These are phyloP conservation scores for Acorus calamus DNA, from an alignment of 106 monocot species.

Conservation along the genomic window DNA sequence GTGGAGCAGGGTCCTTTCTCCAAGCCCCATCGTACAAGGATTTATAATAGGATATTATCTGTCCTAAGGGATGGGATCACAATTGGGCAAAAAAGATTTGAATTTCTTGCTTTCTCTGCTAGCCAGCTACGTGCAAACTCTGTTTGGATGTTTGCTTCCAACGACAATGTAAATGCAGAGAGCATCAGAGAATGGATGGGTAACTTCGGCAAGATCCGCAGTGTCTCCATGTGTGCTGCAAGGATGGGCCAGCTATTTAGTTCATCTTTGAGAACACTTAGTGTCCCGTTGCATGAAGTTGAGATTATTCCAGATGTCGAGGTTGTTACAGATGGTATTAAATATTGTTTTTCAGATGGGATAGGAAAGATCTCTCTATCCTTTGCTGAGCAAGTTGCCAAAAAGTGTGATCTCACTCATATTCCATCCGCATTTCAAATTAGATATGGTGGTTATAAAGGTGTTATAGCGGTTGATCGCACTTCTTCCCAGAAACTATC, in stretches of 20 bases:
- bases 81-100: conserved; percentile 75
- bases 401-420: conserved; percentile 38
- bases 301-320: conserved; percentile 67
- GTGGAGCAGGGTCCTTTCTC: conserved; percentile 40
- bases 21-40: conserved; percentile 48
- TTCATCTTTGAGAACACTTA: conserved; percentile 58
- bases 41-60: conserved; percentile 59
- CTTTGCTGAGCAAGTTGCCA: conserved; percentile 64
- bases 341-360: conserved; percentile 95
- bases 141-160: conserved; percentile 98
- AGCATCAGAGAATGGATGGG: conserved; percentile 93
- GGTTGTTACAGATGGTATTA: conserved; percentile 40
- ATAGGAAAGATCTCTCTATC: conserved; percentile 80
- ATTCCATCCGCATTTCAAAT: conserved; percentile 95
- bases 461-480: conserved; percentile 69
- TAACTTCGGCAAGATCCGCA: conserved; percentile 55
- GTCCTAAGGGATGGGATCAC: conserved; percentile 57
- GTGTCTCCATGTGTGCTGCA: conserved; percentile 92
- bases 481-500: conserved; percentile 69
- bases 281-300: conserved; percentile 43
- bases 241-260: conserved; percentile 99
- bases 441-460: conserved; percentile 96
- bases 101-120: conserved; percentile 96
- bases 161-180: conserved; percentile 35
- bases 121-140: conserved; percentile 86